These are phyloP conservation scores for Quercus glauca DNA, from an alignment of 306 rosid species.

Conservation along the genomic window DNA sequence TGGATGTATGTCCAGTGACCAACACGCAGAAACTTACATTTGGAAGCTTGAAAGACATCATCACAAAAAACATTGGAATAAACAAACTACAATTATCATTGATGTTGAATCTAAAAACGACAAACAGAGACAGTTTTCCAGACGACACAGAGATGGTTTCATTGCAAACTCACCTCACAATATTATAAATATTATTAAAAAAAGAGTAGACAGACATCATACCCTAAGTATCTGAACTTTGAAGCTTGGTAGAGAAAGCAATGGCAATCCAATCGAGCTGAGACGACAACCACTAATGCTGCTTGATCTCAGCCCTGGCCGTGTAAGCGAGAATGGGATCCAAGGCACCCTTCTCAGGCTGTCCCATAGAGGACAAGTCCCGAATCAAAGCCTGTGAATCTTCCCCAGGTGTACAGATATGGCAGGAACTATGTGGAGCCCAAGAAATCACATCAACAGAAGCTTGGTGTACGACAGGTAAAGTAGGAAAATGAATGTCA, in stretches of 20 bases:
- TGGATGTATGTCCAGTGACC: background rate
- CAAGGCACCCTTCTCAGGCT: slow-evolving; percentile 82
- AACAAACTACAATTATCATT: background rate
- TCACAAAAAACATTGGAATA: background rate
- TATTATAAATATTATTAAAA: background rate
- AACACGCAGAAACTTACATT: background rate
- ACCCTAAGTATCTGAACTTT: slow-evolving; percentile 74
- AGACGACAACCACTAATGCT: slow-evolving; percentile 96
- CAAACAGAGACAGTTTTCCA: background rate
- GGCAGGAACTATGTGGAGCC: slow-evolving; percentile 96
- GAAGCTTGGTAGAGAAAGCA: slow-evolving; percentile 92
- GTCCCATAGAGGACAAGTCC: slow-evolving; percentile 96
- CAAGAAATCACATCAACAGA: slow-evolving; percentile 91
- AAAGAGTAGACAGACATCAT: slow-evolving; percentile 23
- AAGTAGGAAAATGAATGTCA: slow-evolving; percentile 88
- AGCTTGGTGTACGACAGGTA: slow-evolving; percentile 92
- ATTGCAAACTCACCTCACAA: background rate
- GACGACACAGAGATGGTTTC: background rate
- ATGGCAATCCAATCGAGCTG: slow-evolving; percentile 99
- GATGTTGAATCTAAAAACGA: background rate
- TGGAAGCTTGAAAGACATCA: background rate
- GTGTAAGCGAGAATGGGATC: slow-evolving; percentile 97
- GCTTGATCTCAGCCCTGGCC: slow-evolving; percentile 94
- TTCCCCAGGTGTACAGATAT: slow-evolving; percentile 95
- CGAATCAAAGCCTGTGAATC: slow-evolving; percentile 95